Evolutionary conservation across 768 basidiomycete species (phyloP).

Genomic region (Epithele typhae): DNA sequence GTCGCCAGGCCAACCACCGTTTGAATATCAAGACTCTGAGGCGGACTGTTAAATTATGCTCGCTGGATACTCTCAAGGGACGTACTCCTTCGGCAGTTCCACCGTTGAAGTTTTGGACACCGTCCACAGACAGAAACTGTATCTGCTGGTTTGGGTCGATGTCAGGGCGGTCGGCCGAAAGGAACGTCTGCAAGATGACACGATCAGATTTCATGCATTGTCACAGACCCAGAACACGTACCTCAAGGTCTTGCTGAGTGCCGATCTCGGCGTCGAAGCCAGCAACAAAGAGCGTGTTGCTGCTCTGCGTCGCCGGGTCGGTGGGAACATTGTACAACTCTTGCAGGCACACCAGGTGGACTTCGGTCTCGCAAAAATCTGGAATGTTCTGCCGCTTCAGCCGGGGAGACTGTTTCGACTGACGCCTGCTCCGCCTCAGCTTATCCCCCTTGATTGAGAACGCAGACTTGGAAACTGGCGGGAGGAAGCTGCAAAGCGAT

Average conservation of each 20-base stretch:
- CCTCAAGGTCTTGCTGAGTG: slow-evolving; percentile 16
- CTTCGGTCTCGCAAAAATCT: too few species aligned
- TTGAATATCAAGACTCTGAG: slow-evolving; percentile 31
- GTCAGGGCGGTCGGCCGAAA: slow-evolving; percentile 12
- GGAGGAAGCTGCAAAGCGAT: too few species aligned
- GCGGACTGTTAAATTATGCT: slow-evolving; percentile 18
- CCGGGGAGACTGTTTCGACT: too few species aligned
- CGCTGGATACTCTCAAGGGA: slow-evolving; percentile 23
- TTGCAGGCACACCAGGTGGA: slow-evolving; percentile 22
- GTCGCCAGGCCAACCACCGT: slow-evolving; percentile 31
- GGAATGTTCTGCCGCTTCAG: too few species aligned
- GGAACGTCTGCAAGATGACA: slow-evolving; percentile 39
- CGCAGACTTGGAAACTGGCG: too few species aligned
- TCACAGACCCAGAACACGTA: slow-evolving; percentile 23
- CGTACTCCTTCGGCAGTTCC: slow-evolving; percentile 33
- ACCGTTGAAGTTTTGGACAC: not conserved
- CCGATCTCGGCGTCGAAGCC: slow-evolving; percentile 22
- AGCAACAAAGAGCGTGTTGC: slow-evolving; percentile 22
- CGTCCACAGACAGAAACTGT: not conserved
- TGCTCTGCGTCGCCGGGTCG: slow-evolving; percentile 3
- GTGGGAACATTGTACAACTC: slow-evolving; percentile 21
- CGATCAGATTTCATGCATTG: not conserved
- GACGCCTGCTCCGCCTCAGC: too few species aligned
- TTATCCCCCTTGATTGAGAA: too few species aligned
- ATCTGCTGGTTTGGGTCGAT: not conserved